Percentiles rank a stretch among this genome's conserved stretches.
phyloP scores from a whole-genome alignment of 768 basidiomycete genomes.

The Auriculariales sp. region DNA sequence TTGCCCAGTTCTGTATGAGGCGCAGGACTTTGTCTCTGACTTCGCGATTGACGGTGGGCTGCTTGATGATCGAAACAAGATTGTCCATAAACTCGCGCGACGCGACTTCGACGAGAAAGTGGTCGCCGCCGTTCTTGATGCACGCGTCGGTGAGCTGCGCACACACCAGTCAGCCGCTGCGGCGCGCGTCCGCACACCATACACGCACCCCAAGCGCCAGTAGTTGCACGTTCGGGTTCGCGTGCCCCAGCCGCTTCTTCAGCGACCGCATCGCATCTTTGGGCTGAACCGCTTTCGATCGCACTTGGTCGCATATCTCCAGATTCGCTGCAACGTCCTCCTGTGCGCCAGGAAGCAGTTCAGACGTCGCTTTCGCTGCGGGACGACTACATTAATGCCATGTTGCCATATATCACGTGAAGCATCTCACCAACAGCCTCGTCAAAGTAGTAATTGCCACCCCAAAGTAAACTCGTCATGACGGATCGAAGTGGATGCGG shows the following conservation, averaged over 20 bases:
- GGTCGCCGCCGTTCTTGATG: conserved; percentile 94
- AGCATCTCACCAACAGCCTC: conserved; percentile 57
- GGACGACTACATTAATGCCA: conserved; percentile 7
- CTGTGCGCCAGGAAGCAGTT: conserved; percentile 63
- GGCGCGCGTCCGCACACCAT: neutral
- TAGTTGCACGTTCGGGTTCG: conserved; percentile 92
- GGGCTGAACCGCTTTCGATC: conserved; percentile 74
- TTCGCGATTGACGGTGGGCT: conserved; percentile 60
- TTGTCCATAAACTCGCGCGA: conserved; percentile 92
- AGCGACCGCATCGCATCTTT: conserved; percentile 81
- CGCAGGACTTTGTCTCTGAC: conserved; percentile 70
- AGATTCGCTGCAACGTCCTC: conserved; percentile 90
- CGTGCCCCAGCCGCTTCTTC: conserved; percentile 76
- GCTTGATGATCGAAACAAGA: conserved; percentile 74
- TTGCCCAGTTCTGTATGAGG: conserved; percentile 85
- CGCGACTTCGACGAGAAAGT: conserved; percentile 70
- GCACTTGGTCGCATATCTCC: conserved; percentile 93
- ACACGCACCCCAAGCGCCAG: conserved; percentile 66
- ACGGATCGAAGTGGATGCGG: too few relatives aligned
- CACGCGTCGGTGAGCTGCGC: conserved; percentile 74
- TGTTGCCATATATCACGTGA: neutral
- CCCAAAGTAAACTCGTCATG: conserved; percentile 54
- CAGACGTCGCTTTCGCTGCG: conserved; percentile 87
- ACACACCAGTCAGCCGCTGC: conserved; percentile 4
- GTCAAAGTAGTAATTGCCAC: conserved; percentile 68